Conservation (phyloP, 2,329 filamentous ascomycete species). For the Xylariales sp. region DNA sequence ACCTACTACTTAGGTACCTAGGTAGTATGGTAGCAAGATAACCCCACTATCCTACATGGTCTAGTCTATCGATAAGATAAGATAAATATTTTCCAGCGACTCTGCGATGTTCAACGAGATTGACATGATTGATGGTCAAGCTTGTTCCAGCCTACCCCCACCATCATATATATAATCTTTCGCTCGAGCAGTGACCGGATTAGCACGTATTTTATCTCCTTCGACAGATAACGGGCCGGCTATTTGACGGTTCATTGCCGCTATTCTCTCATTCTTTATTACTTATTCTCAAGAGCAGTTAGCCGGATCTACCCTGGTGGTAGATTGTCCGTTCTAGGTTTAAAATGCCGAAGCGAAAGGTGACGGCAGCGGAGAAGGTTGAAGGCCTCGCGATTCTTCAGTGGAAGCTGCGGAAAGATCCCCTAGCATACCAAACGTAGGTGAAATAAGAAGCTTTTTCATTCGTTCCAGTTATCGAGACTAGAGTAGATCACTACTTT, state of each 20-base stretch:
- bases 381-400: constrained; percentile 38
- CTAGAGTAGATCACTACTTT: neutral
- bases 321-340: constrained; percentile 1
- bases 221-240: neutral
- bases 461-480: neutral
- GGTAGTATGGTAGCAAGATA: neutral
- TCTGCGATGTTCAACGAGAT: constrained; percentile 13
- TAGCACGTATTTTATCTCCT: neutral
- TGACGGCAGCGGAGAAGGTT: constrained; percentile 37
- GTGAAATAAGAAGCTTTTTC: constrained; percentile 4
- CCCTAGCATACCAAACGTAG: constrained; percentile 38
- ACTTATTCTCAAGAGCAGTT: neutral
- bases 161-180: constrained; percentile 4
- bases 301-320: neutral
- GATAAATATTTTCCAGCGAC: constrained; percentile 38
- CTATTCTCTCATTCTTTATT: neutral
- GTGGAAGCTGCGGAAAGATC: constrained; percentile 40
- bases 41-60: too few relatives aligned
- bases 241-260: neutral
- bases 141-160: constrained; percentile 13
- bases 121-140: neutral
- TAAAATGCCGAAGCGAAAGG: constrained; percentile 38
- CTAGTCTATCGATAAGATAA: constrained; percentile 38
- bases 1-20: neutral
- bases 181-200: neutral